Base-by-base conservation (phyloP, 2,329 filamentous ascomycete species). In the Hymenoscyphus scutula region DNA sequence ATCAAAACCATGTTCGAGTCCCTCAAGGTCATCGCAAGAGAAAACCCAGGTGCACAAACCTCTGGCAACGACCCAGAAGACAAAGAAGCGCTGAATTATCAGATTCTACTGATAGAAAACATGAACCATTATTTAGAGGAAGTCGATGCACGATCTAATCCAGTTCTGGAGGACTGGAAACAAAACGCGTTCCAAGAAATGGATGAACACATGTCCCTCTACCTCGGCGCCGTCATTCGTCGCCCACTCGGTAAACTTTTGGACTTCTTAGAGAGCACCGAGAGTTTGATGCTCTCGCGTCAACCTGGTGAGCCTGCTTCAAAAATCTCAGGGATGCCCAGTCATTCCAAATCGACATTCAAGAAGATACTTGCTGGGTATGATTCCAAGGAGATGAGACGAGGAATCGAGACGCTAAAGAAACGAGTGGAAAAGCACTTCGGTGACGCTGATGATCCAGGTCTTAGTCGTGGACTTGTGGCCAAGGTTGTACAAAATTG, bases 51-150 rank as follows among this genome's bases (percentile, higher is more conserved):
- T 62, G 74, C 62, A 74, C 79, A 65, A 75, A 80, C 68, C 74
- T 78, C 53, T 75, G 79, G 68, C 78, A 77, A 57, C 64, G 88
- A 90, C 70, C 84, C 85, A 0, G 95, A 98, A 75, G 95, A 98
- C 74, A 98, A 99, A 77, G 93, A 97, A 76, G 91, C 92, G 5
- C 84, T 99, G 64, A 98, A 98, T 78, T 97, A 96, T 78, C 93
- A 98, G 76, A 97, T 99, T 71, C 83, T 98, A 37, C 83, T 98
- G 60, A 98, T 99, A 69, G 94, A 99, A 76, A 99, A 99, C 76
- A 97, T 97, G 92, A 96, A 97, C 73, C 92, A 97, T 76, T 98
- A 96, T 77, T 81, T 95, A 11, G 93, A 98, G 74, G 93, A 97
- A 75, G 89, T 96, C 8, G 91, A 96, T 68, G 79, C 89, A 17